phyloP scores from a whole-genome alignment of 2,329 filamentous ascomycete species.

The Neurospora sp. region DNA sequence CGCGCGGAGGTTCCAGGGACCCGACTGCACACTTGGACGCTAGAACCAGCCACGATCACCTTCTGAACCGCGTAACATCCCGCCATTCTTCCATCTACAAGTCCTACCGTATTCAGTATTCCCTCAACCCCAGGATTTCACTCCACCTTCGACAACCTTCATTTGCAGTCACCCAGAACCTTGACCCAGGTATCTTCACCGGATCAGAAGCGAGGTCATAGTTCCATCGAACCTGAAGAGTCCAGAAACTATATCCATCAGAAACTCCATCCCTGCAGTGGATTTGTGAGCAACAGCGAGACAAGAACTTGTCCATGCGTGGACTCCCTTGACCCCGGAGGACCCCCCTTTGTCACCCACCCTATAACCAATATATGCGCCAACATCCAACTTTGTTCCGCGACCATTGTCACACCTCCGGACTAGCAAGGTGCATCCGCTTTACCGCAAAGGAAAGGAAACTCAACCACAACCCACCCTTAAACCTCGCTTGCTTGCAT shows the following conservation, averaged over 20 bases:
- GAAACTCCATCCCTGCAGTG: neutral
- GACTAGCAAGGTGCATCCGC: neutral
- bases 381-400: neutral
- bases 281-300: neutral
- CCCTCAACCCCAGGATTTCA: neutral
- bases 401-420: neutral
- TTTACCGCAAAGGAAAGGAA: neutral
- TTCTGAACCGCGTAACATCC: neutral
- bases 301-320: neutral
- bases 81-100: neutral
- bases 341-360: neutral
- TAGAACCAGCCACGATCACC: neutral
- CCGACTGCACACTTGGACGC: neutral
- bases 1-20: neutral
- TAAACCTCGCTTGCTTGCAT: neutral
- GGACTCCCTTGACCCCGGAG: neutral
- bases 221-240: neutral
- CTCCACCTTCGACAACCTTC: neutral
- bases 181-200: neutral
- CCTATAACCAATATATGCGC: neutral
- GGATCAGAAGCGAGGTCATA: neutral
- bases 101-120: neutral
- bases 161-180: neutral
- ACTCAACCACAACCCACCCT: neutral
- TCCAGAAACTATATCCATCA: neutral